Evolutionary conservation across 169 alveolate species (phyloP).

Genomic region (Cryptosporidium tyzzeri): DNA sequence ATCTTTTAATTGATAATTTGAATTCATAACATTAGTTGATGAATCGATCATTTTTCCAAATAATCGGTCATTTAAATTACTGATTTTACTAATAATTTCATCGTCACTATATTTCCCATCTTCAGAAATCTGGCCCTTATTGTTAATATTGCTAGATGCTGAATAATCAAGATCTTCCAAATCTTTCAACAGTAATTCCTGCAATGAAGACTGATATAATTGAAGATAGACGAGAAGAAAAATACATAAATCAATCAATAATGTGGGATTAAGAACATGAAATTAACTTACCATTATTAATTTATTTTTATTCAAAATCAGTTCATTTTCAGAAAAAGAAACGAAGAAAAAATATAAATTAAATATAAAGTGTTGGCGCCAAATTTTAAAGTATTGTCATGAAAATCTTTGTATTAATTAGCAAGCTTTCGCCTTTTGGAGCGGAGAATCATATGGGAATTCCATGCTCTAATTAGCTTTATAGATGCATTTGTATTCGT

Average conservation of each 20-base stretch:
- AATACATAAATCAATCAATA: background rate
- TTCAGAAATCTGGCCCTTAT: background rate
- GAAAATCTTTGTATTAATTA: background rate
- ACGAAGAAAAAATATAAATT: background rate
- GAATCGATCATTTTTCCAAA: background rate
- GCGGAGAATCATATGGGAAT: constrained; percentile 6
- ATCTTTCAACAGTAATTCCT: constrained; percentile 48
- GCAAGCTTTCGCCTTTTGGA: constrained; percentile 9
- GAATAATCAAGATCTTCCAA: constrained; percentile 24
- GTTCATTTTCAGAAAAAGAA: background rate
- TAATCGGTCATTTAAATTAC: background rate
- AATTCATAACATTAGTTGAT: background rate
- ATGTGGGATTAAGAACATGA: background rate
- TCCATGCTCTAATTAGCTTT: constrained; percentile 19
- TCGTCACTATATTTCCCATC: background rate
- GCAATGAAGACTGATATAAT: constrained; percentile 19
- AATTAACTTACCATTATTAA: constrained; percentile 37
- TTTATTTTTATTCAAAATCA: background rate
- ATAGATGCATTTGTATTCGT: background rate
- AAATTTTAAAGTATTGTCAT: background rate
- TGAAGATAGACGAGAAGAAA: background rate
- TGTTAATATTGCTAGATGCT: background rate
- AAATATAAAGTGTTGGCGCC: background rate
- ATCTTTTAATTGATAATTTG: background rate
- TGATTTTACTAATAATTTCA: background rate